Conservation (phyloP, 129 eudicot genomes). For the Scalesia atractyloides region DNA sequence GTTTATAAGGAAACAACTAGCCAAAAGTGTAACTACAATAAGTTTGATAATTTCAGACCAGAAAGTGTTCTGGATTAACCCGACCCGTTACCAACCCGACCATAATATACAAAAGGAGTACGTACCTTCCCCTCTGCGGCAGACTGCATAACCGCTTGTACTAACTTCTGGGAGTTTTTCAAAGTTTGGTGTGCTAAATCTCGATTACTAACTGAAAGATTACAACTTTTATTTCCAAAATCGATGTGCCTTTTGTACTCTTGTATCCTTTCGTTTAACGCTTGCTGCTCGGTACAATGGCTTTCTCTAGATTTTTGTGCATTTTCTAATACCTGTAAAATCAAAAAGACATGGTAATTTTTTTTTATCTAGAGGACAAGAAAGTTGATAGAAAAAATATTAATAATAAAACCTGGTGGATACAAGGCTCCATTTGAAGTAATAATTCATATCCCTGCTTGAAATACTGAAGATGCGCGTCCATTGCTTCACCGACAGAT, state of each 20-base stretch:
- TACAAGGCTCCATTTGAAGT: slow-evolving; percentile 92
- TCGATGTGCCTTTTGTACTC: slow-evolving; percentile 76
- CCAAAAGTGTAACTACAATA: slow-evolving; percentile 3
- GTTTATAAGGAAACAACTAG: neutral
- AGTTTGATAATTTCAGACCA: neutral
- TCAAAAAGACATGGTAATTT: neutral
- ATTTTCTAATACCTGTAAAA: slow-evolving; percentile 63
- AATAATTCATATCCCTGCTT: slow-evolving; percentile 94
- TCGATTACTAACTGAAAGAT: slow-evolving; percentile 38
- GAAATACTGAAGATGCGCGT: slow-evolving; percentile 86
- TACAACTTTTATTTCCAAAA: slow-evolving; percentile 50
- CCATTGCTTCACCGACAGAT: slow-evolving; percentile 86
- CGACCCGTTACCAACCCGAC: neutral
- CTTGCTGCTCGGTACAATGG: slow-evolving; percentile 67
- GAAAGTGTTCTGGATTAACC: neutral
- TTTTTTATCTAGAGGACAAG: neutral
- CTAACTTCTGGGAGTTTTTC: slow-evolving; percentile 65
- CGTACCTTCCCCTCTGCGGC: slow-evolving; percentile 92
- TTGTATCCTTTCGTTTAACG: slow-evolving; percentile 73
- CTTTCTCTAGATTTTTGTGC: slow-evolving; percentile 70
- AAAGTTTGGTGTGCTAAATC: slow-evolving; percentile 48
- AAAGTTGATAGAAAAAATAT: slow-evolving; percentile 1
- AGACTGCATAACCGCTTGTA: slow-evolving; percentile 90
- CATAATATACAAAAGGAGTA: slow-evolving; percentile 29
- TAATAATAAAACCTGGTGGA: slow-evolving; percentile 58